A percentile compares a stretch with the other conserved stretches of the same genome.
Conservation (phyloP, 1,284 basidiomycete species). For the Sporisorium iseilematis-ciliati region DNA sequence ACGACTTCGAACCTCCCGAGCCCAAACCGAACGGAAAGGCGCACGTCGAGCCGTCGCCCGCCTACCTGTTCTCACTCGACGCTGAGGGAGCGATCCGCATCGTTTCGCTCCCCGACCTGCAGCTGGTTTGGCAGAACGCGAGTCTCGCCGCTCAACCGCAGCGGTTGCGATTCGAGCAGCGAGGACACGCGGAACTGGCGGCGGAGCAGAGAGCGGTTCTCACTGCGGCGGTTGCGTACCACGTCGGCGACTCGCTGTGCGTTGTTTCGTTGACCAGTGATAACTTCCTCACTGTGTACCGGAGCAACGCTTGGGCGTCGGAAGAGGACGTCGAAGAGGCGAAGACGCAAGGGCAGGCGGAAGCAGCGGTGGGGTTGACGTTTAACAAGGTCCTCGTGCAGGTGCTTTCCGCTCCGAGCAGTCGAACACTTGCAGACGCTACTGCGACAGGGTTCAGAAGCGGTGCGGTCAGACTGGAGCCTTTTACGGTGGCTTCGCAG, state of each 20-base stretch:
- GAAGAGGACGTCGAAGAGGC: slow-evolving; percentile 2
- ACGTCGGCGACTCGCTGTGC: slow-evolving; percentile 54
- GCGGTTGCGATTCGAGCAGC: slow-evolving; percentile 26
- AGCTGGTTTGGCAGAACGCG: slow-evolving; percentile 36
- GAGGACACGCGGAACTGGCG: slow-evolving; percentile 18
- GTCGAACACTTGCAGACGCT: slow-evolving; percentile 14
- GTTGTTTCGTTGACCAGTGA: slow-evolving; percentile 53
- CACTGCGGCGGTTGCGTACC: slow-evolving; percentile 22
- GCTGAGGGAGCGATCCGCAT: slow-evolving; percentile 17
- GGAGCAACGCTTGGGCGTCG: slow-evolving; percentile 22
- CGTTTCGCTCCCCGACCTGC: slow-evolving; percentile 45
- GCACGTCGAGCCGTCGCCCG: background rate
- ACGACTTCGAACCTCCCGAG: slow-evolving; percentile 24
- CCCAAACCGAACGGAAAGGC: background rate
- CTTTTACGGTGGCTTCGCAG: background rate
- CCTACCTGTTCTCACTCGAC: slow-evolving; percentile 36
- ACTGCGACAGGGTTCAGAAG: background rate
- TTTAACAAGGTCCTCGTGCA: slow-evolving; percentile 48
- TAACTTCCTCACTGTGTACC: slow-evolving; percentile 50
- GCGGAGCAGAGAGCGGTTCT: slow-evolving; percentile 27
- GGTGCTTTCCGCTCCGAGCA: slow-evolving; percentile 26
- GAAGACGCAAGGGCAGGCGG: background rate
- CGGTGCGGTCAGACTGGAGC: slow-evolving; percentile 20
- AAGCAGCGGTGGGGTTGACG: slow-evolving; percentile 14
- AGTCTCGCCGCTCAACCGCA: slow-evolving; percentile 37